Conservation (phyloP, 257 asterid genomes). For the Primulina tabacum region DNA sequence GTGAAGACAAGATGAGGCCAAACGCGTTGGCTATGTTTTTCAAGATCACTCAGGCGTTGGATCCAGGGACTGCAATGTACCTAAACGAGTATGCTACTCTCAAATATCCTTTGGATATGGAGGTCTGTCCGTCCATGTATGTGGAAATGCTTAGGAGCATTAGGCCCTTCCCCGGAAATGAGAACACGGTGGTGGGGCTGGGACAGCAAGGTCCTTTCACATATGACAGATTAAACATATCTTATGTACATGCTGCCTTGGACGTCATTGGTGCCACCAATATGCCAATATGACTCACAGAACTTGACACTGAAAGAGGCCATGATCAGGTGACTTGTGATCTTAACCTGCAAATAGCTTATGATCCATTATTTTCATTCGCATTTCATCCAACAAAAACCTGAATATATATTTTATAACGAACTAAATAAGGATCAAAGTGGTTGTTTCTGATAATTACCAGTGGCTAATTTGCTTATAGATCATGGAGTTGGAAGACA, state of each 20-base stretch:
- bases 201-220: slow-evolving; percentile 57
- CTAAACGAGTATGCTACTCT: slow-evolving; percentile 50
- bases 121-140: slow-evolving; percentile 36
- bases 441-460: background rate
- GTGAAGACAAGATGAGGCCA: slow-evolving; percentile 41
- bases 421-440: slow-evolving; percentile 6
- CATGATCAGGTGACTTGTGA: slow-evolving; percentile 39
- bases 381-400: background rate
- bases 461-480: background rate
- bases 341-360: background rate
- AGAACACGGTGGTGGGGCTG: slow-evolving; percentile 33
- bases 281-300: slow-evolving; percentile 61
- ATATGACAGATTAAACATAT: slow-evolving; percentile 26
- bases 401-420: background rate
- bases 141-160: slow-evolving; percentile 38
- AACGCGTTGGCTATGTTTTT: slow-evolving; percentile 52
- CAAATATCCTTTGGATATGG: slow-evolving; percentile 37
- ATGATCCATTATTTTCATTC: background rate
- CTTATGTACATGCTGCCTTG: slow-evolving; percentile 41
- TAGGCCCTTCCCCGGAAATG: slow-evolving; percentile 46
- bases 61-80: slow-evolving; percentile 34
- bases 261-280: slow-evolving; percentile 46
- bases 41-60: slow-evolving; percentile 44
- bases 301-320: slow-evolving; percentile 32
- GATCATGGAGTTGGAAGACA: slow-evolving; percentile 36